Evolutionary conservation across 768 basidiomycete species (phyloP), one percentile per base, ranked within the genome.

Genomic region (Kockovaella imperatae): DNA sequence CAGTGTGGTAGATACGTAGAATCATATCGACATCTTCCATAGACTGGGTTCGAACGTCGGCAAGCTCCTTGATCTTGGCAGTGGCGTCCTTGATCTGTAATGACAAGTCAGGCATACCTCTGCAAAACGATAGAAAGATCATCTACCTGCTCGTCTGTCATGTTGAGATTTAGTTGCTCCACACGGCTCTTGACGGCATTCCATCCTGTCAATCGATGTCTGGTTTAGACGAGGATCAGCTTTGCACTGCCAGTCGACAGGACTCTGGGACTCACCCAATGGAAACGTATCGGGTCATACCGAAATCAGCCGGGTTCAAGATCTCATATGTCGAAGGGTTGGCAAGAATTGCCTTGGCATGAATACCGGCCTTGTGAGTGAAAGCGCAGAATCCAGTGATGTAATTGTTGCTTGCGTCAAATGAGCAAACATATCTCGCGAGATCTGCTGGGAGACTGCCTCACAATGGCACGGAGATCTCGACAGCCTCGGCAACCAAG

Each of bases 341-440:
- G 77, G 96, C 95, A 55, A 91, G 81, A 73, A 99, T 99, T 31
- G 95, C 95, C 79, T 99, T 99, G 75, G 95, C 95, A 74, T 99
- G 95, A 57, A 99, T 99, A 70, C 95, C 95, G 18, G 95, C 95
- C 83, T 99, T 97, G 83, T 97, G 95, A 23, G 95, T 99, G 77
- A 99, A 99, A 3, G 95, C 95, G 69, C 95, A 97, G 75, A 96
- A 99, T 14, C 95, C 95, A 47, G 91, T 96, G 59, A 75, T 75
- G 61, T 73, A 74, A 67, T 70, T 70, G 65, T 72, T 72, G 66
- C 67, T 69, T 28, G 23, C 42, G 42, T 13, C 18, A n/a, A n/a
- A n/a, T 25, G 13, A 3, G 25, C 11, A 15, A 32, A 24, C 2
- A 6, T 34, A 36, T 20, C 13, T n/a, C 35, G 6, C 29, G 23